Evolutionary conservation across 78 protist genomes (phyloP).

Genomic region (Mastigamoeba balamuthi): DNA sequence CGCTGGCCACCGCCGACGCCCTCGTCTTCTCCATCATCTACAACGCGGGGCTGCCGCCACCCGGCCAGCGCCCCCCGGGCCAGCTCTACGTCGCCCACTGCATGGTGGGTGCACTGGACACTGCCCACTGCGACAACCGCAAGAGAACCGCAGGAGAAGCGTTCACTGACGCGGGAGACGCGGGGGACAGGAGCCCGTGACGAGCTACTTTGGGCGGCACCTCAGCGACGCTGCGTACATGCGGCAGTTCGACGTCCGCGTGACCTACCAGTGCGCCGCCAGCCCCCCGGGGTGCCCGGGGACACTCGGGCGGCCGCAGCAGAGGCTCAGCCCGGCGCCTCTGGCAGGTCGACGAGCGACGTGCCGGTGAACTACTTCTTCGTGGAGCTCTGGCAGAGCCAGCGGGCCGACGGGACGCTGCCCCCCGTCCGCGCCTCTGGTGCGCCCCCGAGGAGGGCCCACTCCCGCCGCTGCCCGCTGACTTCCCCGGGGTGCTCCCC

Average conservation of each 20-base stretch:
- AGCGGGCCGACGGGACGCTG: no score
- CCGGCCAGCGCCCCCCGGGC: background rate
- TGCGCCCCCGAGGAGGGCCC: no score
- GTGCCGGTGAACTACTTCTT: background rate
- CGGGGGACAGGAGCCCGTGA: background rate
- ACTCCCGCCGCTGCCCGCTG: no score
- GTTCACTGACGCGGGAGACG: no score
- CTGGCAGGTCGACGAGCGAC: background rate
- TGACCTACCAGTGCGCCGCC: no score
- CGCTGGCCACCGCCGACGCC: background rate
- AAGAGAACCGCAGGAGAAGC: background rate
- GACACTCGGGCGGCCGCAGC: no score
- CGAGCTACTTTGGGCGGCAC: background rate
- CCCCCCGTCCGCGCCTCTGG: no score
- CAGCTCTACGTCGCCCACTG: background rate
- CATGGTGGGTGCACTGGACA: background rate
- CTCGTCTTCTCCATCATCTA: background rate
- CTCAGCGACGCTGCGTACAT: background rate
- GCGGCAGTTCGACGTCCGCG: background rate
- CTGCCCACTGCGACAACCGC: background rate
- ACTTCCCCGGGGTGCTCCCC: no score
- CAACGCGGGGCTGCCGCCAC: background rate
- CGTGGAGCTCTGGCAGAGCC: background rate
- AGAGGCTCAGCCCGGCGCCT: no score
- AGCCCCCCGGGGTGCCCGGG: no score